phyloP scores from a whole-genome alignment of 441 rosid genomes.

The Rhodomyrtus psidioides region DNA sequence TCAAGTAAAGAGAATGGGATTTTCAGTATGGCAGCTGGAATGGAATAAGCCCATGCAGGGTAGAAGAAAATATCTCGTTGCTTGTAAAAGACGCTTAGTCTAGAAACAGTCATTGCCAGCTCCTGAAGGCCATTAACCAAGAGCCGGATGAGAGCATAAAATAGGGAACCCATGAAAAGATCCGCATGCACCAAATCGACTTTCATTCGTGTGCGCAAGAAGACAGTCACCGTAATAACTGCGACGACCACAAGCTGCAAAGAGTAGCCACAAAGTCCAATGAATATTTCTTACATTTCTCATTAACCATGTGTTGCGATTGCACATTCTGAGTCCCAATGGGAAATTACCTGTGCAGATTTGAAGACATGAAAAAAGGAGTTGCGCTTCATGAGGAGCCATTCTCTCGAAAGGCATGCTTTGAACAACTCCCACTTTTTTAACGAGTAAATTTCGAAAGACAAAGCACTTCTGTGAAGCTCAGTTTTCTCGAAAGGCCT shows the following conservation, averaged over 20 bases:
- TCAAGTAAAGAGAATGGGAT: slow-evolving; percentile 6
- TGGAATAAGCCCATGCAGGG: slow-evolving; percentile 8
- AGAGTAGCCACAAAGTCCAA: neutral
- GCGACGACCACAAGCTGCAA: slow-evolving; percentile 6
- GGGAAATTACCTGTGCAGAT: slow-evolving; percentile 12
- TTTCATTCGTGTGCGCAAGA: neutral
- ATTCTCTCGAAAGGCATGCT: slow-evolving; percentile 19
- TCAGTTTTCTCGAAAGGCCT: slow-evolving; percentile 5
- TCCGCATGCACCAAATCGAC: neutral
- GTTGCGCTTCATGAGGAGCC: slow-evolving; percentile 28
- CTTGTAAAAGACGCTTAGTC: slow-evolving; percentile 6
- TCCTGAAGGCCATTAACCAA: slow-evolving; percentile 3
- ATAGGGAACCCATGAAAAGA: slow-evolving; percentile 4
- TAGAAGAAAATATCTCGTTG: slow-evolving; percentile 6
- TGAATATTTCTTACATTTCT: neutral
- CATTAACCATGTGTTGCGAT: neutral
- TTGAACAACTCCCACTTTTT: slow-evolving; percentile 24
- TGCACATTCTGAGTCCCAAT: neutral
- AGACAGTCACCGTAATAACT: neutral
- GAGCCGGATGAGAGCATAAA: neutral
- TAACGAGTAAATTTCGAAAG: slow-evolving; percentile 10
- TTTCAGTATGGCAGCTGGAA: slow-evolving; percentile 3
- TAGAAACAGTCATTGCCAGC: slow-evolving; percentile 2
- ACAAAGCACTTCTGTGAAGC: slow-evolving; percentile 3
- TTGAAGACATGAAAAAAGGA: slow-evolving; percentile 13